These are phyloP conservation scores for Penicillium sp. DNA, from an alignment of 2,329 filamentous ascomycete genomes.

Conservation along the genomic window DNA sequence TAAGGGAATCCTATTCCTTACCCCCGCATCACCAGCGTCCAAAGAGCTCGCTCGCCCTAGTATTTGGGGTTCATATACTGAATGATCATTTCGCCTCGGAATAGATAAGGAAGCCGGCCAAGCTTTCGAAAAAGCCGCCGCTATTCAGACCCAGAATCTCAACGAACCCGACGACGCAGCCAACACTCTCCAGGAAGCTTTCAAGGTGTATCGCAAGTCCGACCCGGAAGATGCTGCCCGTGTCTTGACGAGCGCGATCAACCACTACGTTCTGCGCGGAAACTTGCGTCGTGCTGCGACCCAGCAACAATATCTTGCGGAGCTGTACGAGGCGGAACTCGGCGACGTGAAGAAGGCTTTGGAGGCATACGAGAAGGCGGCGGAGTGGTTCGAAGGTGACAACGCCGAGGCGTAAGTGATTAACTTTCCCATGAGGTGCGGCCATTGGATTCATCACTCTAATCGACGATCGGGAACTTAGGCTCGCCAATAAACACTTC, in stretches of 20 bases:
- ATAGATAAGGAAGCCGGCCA: constrained; percentile 77
- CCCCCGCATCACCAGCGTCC: background rate
- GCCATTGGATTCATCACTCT: background rate
- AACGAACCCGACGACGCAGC: constrained; percentile 91
- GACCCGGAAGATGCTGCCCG: constrained; percentile 76
- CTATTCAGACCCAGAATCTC: constrained; percentile 70
- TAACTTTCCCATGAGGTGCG: background rate
- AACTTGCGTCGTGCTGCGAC: constrained; percentile 88
- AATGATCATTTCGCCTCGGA: background rate
- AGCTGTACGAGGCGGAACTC: constrained; percentile 77
- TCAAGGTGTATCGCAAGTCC: constrained; percentile 87
- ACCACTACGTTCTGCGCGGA: constrained; percentile 80
- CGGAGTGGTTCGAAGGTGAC: constrained; percentile 82
- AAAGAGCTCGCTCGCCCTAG: too few relatives aligned
- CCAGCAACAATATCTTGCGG: constrained; percentile 81
- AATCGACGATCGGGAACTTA: constrained; percentile 28
- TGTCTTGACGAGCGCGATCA: constrained; percentile 71
- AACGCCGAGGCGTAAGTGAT: constrained; percentile 66
- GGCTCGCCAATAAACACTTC: constrained; percentile 86
- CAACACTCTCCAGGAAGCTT: constrained; percentile 81
- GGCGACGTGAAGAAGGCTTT: constrained; percentile 72
- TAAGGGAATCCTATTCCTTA: constrained; percentile 38
- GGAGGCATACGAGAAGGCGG: constrained; percentile 77
- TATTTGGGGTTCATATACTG: too few relatives aligned
- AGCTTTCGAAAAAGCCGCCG: constrained; percentile 80